Evolutionary conservation across 1,284 basidiomycete species (phyloP), one percentile per base, ranked within the genome.

Genomic region (Termitomyces sp.): DNA sequence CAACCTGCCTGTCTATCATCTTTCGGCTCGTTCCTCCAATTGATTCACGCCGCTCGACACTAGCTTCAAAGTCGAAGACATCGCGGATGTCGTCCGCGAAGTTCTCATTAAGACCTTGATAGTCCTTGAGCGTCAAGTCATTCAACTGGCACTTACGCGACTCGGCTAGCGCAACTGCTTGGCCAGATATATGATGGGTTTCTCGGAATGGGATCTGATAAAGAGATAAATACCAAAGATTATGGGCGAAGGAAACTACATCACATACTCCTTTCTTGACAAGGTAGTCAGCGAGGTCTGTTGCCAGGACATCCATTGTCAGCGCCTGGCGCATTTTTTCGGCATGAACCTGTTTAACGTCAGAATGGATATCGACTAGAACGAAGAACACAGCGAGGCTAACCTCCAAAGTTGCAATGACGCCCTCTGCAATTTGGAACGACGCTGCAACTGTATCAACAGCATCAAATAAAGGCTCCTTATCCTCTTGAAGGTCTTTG

Each of bases 401-500:
- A 58, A 92, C 91, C 68, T 86, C 84, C 69, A 97, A 73, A 1
- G 96, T 98, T 26, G 92, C 87, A 61, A 99, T 80, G 39, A 98
- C 96, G 31, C 96, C 96, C 66, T 97, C 93, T 2, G 95, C 86
- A 61, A 99, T 98, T 67, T 89, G 85, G 65, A 98, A 81, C 44
- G 88, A 94, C 39, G 92, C 89, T n/a, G 86, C 84, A 39, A 97
- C 75, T 33, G 92, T 98, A 68, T 97, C 93, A 34, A 96, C 91
- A 7, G 89, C 80, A 68, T 99, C 96, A 63, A 98, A 99, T 53
- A 99, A 74, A 0, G 96, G 95, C 69, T 99, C 96, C 73, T 99
- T 98, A 73, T 97, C 94, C 72, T 99, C 97, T 72, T 99, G 96
- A 56, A 99, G 76, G 72, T 99, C 96, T 73, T 99, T 99, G 80